These are phyloP conservation scores for Lichtheimia ornata DNA, from an alignment of 371 early-diverging fungal species.

Conservation along the genomic window DNA sequence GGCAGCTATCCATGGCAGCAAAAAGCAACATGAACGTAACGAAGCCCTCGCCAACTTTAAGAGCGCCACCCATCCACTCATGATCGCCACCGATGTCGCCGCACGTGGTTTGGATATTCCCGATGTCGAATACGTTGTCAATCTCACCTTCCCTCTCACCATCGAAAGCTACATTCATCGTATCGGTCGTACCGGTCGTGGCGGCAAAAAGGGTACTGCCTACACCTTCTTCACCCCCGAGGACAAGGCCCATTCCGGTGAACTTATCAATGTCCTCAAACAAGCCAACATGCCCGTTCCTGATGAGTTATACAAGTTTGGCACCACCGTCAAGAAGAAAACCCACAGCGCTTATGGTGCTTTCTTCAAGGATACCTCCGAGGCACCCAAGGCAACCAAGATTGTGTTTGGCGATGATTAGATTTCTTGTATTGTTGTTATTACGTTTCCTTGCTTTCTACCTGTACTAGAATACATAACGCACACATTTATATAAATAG, in stretches of 20 bases:
- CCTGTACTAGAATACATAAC: too few relatives aligned
- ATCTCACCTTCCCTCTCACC: slow-evolving; percentile 96
- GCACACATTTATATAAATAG: too few relatives aligned
- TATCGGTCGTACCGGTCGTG: slow-evolving; percentile 97
- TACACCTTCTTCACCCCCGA: slow-evolving; percentile 94
- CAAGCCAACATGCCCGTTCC: slow-evolving; percentile 89
- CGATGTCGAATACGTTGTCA: slow-evolving; percentile 97
- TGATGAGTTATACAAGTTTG: slow-evolving; percentile 86
- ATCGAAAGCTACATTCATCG: slow-evolving; percentile 94
- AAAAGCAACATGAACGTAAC: slow-evolving; percentile 71
- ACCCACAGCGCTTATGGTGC: slow-evolving; percentile 94
- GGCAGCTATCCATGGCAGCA: slow-evolving; percentile 85
- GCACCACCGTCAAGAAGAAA: slow-evolving; percentile 96
- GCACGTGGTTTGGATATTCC: slow-evolving; percentile 98
- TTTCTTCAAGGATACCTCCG: slow-evolving; percentile 90
- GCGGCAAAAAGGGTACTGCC: slow-evolving; percentile 88
- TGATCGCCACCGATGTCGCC: slow-evolving; percentile 95
- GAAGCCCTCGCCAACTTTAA: slow-evolving; percentile 74
- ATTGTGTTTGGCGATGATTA: slow-evolving; percentile 72
- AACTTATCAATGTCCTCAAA: slow-evolving; percentile 88
- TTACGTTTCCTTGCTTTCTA: too few relatives aligned
- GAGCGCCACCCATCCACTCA: slow-evolving; percentile 69
- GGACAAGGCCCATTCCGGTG: slow-evolving; percentile 91
- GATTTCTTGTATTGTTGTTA: too few relatives aligned
- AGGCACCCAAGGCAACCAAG: slow-evolving; percentile 84